Conservation (phyloP, 768 basidiomycete species). For the Phanerochaete carnosa region DNA sequence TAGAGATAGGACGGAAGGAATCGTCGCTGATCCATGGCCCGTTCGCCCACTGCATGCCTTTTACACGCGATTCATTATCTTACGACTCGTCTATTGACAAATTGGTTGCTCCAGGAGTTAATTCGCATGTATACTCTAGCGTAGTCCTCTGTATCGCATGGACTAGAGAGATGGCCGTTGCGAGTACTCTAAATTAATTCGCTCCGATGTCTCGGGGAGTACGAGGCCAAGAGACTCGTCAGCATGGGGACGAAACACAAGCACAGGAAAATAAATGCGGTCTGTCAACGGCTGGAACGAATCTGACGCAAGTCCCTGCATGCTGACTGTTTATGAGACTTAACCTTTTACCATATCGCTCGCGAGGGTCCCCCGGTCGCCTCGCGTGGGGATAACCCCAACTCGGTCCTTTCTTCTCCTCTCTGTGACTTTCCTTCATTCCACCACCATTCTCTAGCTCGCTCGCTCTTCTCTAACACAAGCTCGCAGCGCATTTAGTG, state of each 20-base stretch:
- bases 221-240: neutral
- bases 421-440: neutral
- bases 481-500: neutral
- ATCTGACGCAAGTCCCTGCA: slow-evolving; percentile 11
- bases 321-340: slow-evolving; percentile 1
- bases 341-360: slow-evolving; percentile 17
- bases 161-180: neutral
- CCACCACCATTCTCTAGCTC: neutral
- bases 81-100: neutral
- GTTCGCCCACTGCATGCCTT: neutral
- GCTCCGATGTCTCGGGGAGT: neutral
- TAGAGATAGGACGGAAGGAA: neutral
- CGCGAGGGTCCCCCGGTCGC: slow-evolving; percentile 15
- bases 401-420: slow-evolving; percentile 14
- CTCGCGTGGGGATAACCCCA: slow-evolving; percentile 23
- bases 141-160: neutral
- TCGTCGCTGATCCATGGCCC: slow-evolving; percentile 1
- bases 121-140: neutral
- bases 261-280: neutral
- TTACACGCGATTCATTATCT: neutral
- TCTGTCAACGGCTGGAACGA: slow-evolving; percentile 2
- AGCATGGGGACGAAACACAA: slow-evolving; percentile 1
- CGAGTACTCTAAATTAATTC: neutral
- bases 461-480: neutral
- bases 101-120: neutral